A percentile compares a stretch with the other conserved stretches of the same genome.
These are phyloP conservation scores for Hypoxylon subgilvum DNA, from an alignment of 495 filamentous ascomycete genomes.

Conservation along the genomic window DNA sequence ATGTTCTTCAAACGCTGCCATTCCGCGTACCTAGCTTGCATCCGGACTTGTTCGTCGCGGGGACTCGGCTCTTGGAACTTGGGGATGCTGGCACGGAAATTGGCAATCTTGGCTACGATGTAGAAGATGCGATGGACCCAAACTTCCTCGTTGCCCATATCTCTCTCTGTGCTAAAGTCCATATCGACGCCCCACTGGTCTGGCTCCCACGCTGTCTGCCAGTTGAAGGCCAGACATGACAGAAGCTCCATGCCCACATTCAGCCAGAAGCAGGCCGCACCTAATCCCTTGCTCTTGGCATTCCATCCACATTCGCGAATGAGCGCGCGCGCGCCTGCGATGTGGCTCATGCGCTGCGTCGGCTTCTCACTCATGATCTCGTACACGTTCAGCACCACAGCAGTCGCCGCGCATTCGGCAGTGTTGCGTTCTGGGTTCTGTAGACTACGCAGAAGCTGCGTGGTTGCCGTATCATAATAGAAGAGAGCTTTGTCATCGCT, in stretches of 20 bases:
- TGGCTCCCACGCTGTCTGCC: conserved; percentile 88
- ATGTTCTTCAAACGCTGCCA: conserved; percentile 76
- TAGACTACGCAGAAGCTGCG: conserved; percentile 70
- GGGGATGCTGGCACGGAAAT: conserved; percentile 75
- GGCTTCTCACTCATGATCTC: conserved; percentile 85
- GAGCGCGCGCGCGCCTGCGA: conserved; percentile 82
- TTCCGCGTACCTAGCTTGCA: conserved; percentile 70
- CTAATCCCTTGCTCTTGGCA: conserved; percentile 77
- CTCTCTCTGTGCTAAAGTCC: conserved; percentile 60
- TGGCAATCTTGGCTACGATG: conserved; percentile 84
- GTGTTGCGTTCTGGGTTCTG: conserved; percentile 85
- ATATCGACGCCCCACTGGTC: conserved; percentile 92
- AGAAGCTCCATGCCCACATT: conserved; percentile 90
- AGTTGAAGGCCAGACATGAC: conserved; percentile 84
- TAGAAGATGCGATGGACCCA: conserved; percentile 93
- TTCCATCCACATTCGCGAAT: conserved; percentile 94
- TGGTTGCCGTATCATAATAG: conserved; percentile 84
- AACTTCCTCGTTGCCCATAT: conserved; percentile 70
- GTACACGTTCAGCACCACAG: conserved; percentile 88
- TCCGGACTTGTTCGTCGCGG: conserved; percentile 65
- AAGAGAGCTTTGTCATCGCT: conserved; percentile 76
- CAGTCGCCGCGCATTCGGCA: conserved; percentile 85
- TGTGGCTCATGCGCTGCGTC: conserved; percentile 81
- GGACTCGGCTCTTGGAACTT: conserved; percentile 64
- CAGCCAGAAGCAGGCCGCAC: conserved; percentile 92